Base-by-base conservation (phyloP, 768 basidiomycete genomes). In the Suillus plorans region DNA sequence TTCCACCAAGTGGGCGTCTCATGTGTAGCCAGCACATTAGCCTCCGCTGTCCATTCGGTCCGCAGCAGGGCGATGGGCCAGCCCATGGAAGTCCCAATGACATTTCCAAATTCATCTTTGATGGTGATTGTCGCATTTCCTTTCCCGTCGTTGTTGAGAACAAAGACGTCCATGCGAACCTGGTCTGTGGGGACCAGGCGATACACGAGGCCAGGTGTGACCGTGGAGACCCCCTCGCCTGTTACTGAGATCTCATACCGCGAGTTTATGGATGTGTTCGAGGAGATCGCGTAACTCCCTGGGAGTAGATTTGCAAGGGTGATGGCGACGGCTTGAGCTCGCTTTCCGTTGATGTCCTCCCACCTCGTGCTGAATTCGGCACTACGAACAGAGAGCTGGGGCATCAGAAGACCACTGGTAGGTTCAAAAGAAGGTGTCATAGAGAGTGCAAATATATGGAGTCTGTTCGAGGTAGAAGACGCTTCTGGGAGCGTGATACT, bases 1-100 rank as follows among this genome's bases (percentile, higher is more conserved):
- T 75, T 80, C 80, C 80, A 87, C 86, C 86, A 88, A 31, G 76
- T 76, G 0, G 86, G 87, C 2, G 84, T 77, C 66, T 88, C 85
- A 59, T 86, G 85, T 41, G 73, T 74, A 1, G 71, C 76, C 63
- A 84, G 65, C 22, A 78, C 73, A 41, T 65, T 71, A 49, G 73
- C 69, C 39, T 81, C 78, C 0, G 76, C 69, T 5, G 77, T 79
- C 79, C 82, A 86, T 1, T 72, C 72, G 44, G 80, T 76, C 6
- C 78, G 71, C 47, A 84, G 74, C 0, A 80, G 74, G 1, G 66
- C 72, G 13, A 79, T 76, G 2, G 73, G 67, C 79, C 81, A 85
- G 18, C 77, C 80, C 20, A 58, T 63, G 0, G 78, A 80, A 0
- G 67, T 72, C 13, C 77, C 75, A 8, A 84, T 66, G 39, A 80